Conservation (phyloP, 192 early-diverging fungal genomes). For the Coemansia sp. region DNA sequence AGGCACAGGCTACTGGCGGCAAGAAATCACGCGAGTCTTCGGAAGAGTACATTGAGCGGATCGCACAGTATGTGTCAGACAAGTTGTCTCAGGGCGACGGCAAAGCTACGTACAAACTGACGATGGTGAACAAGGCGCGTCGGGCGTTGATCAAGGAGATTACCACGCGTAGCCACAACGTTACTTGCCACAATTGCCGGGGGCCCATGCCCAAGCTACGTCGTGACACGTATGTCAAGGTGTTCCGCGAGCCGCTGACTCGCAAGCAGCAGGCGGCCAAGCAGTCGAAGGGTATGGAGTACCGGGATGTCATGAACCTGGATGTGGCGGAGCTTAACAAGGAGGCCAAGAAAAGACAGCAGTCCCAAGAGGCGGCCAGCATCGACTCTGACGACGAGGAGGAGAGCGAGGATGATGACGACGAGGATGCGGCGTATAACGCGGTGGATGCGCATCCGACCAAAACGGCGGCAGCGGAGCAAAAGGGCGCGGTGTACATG, state of each 20-base stretch:
- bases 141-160: conserved; percentile 49
- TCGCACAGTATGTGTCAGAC: conserved; percentile 65
- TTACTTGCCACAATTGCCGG: conserved; percentile 70
- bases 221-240: conserved; percentile 80
- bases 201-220: conserved; percentile 70
- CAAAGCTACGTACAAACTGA: conserved; percentile 48
- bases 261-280: conserved; percentile 67
- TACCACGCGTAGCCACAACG: conserved; percentile 36
- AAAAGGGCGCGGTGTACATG: conserved; percentile 43
- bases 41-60: conserved; percentile 64
- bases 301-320: conserved; percentile 43
- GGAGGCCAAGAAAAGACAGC: conserved; percentile 25
- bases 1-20: neutral
- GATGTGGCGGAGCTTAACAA: conserved; percentile 22
- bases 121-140: conserved; percentile 50
- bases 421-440: conserved; percentile 15
- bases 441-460: conserved; percentile 36
- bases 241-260: conserved; percentile 77
- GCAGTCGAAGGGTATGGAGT: conserved; percentile 60
- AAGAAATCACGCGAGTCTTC: conserved; percentile 28
- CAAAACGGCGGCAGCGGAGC: neutral
- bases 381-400: conserved; percentile 37
- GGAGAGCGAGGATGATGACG: conserved; percentile 44
- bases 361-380: neutral
- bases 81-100: conserved; percentile 15